Evolutionary conservation across 768 basidiomycete species (phyloP).

Genomic region (Calocera viscosa): DNA sequence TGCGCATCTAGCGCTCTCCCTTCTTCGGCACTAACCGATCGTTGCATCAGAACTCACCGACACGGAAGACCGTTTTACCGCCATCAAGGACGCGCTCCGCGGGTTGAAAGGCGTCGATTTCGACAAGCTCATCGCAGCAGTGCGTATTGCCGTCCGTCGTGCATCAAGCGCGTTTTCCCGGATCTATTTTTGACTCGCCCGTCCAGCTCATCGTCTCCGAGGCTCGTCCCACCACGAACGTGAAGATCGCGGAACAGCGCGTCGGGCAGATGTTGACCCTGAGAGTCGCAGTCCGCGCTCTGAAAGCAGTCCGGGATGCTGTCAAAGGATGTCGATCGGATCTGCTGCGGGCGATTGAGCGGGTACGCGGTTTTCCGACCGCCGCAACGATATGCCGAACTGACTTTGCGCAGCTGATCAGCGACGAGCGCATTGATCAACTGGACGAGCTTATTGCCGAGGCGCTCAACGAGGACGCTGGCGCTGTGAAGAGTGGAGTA

Average conservation of each 20-base stretch:
- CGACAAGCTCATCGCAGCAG: slow-evolving; percentile 57
- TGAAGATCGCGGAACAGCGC: slow-evolving; percentile 53
- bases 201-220: slow-evolving; percentile 56
- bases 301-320: slow-evolving; percentile 52
- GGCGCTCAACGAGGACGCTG: slow-evolving; percentile 61
- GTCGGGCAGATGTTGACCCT: slow-evolving; percentile 71
- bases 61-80: slow-evolving; percentile 58
- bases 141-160: background rate
- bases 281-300: slow-evolving; percentile 52
- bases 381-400: background rate
- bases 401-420: slow-evolving; percentile 43
- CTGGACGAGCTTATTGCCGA: slow-evolving; percentile 49
- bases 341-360: slow-evolving; percentile 48
- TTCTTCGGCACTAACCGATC: background rate
- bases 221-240: slow-evolving; percentile 36
- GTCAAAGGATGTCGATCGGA: slow-evolving; percentile 46
- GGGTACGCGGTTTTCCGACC: slow-evolving; percentile 32
- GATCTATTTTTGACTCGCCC: background rate
- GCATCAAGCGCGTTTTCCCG: background rate
- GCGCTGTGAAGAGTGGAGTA: slow-evolving; percentile 1
- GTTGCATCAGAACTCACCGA: slow-evolving; percentile 51
- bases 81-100: slow-evolving; percentile 56
- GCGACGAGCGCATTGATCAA: slow-evolving; percentile 52
- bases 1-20: background rate
- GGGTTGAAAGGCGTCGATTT: slow-evolving; percentile 69